A percentile compares a stretch with the other conserved stretches of the same genome.
phyloP scores from a whole-genome alignment of 345 rosid genomes.

The Aurinia saxatilis region DNA sequence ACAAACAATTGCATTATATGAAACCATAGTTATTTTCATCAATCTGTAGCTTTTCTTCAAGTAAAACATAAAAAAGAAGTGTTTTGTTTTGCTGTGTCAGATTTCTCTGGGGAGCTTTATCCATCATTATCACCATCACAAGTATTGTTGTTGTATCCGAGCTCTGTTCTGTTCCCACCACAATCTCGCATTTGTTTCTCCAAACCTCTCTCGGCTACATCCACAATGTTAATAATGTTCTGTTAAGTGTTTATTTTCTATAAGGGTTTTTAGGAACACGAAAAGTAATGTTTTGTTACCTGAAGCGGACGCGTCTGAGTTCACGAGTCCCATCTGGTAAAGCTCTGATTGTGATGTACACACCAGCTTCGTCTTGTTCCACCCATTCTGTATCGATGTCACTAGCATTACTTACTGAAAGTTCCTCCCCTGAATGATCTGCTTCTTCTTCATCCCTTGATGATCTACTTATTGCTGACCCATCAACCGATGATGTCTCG shows the following conservation, averaged over 20 bases:
- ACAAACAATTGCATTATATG: neutral
- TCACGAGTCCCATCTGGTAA: slow-evolving; percentile 75
- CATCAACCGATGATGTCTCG: slow-evolving; percentile 67
- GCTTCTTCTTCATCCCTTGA: slow-evolving; percentile 47
- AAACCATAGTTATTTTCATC: slow-evolving; percentile 4
- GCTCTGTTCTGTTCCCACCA: slow-evolving; percentile 99
- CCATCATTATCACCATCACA: slow-evolving; percentile 34
- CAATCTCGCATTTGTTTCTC: slow-evolving; percentile 75
- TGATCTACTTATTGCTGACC: slow-evolving; percentile 63
- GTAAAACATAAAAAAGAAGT: neutral
- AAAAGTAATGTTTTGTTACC: slow-evolving; percentile 37
- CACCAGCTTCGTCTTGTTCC: slow-evolving; percentile 91
- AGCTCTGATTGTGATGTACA: slow-evolving; percentile 82
- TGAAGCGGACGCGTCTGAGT: slow-evolving; percentile 94
- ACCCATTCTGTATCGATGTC: slow-evolving; percentile 92
- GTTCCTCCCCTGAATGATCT: slow-evolving; percentile 56
- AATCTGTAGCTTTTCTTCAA: neutral
- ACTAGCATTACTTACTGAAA: slow-evolving; percentile 87
- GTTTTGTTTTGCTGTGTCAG: slow-evolving; percentile 13
- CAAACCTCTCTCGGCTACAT: slow-evolving; percentile 89
- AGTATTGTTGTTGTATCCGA: slow-evolving; percentile 86
- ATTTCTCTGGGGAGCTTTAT: slow-evolving; percentile 5
- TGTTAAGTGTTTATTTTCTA: neutral
- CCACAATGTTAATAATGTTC: neutral
- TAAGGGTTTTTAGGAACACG: neutral